Evolutionary conservation across 495 filamentous ascomycete species (phyloP), one percentile per base, ranked within the genome.

Genomic region (Penicillium paxilli): DNA sequence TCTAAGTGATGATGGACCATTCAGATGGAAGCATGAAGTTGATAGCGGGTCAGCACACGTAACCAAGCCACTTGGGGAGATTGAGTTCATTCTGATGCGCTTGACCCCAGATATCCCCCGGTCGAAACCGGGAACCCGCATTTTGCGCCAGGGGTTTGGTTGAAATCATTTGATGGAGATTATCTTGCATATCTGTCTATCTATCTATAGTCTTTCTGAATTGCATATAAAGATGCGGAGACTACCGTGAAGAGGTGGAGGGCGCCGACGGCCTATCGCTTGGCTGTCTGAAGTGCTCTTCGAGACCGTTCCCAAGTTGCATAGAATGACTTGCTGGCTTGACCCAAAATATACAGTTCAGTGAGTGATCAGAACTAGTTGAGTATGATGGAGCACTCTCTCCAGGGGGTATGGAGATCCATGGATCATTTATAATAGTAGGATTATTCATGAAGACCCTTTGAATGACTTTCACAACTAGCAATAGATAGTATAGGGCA

Each of bases 211-310:
- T n/a, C n/a, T n/a, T n/a, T n/a, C n/a, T n/a, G 20, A 9, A 42
- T 23, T 21, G 10, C 40, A 22, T 11, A 12, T 42, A 42, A 11
- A 42, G 40, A 42, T 48, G 26, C 59, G 59, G 59, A 62, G 59
- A 3, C 17, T 21, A 40, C 59, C 59, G 59, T 47, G 9, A 8
- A n/a, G 1, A 5, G 35, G 51, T 62, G 59, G 59, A 62, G 50
- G 55, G 51, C 55, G 55, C 59, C 59, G 59, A 55, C 22, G 58
- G 23, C 52, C 49, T 58, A 49, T 53, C 40, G n/a, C n/a, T n/a
- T n/a, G n/a, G n/a, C n/a, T n/a, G n/a, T n/a, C n/a, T n/a, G n/a
- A n/a, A n/a, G n/a, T n/a, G n/a, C n/a, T n/a, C n/a, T n/a, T n/a
- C n/a, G n/a, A n/a, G n/a, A n/a, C n/a, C n/a, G n/a, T n/a, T n/a